These are phyloP conservation scores for Prototheca wickerhamii DNA, from an alignment of 163 green algal species.

Conservation along the genomic window DNA sequence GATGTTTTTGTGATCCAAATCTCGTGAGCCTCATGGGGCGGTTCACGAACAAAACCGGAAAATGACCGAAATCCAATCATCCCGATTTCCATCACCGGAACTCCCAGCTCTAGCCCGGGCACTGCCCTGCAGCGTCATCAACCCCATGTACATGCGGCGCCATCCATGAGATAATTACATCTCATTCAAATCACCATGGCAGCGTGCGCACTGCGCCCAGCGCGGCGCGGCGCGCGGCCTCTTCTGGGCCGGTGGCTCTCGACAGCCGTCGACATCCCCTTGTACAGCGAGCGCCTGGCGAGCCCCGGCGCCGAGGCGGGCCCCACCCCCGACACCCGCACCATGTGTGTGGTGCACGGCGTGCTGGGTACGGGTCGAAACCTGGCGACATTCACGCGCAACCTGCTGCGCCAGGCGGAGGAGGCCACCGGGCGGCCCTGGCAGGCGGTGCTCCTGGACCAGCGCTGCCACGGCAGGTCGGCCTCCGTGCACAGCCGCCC, in stretches of 20 bases:
- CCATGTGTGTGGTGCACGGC: slow-evolving; percentile 45
- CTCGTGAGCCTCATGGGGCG: no score
- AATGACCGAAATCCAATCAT: no score
- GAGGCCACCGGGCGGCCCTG: slow-evolving; percentile 20
- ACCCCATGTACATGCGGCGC: no score
- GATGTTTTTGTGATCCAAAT: no score
- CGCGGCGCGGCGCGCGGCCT: no score
- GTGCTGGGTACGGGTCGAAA: slow-evolving; percentile 52
- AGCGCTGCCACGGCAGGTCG: slow-evolving; percentile 47
- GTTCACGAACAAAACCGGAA: no score
- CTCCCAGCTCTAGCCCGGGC: no score
- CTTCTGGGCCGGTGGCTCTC: background rate
- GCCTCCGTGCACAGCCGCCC: slow-evolving; percentile 27
- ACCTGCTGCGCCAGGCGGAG: slow-evolving; percentile 25
- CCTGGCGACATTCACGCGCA: slow-evolving; percentile 19
- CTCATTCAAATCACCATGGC: no score
- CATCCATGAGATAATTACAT: no score
- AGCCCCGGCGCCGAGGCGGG: background rate
- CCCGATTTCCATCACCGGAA: no score
- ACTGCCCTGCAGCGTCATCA: no score
- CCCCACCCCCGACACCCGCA: background rate
- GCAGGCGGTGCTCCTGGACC: slow-evolving; percentile 51
- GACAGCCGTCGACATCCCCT: background rate
- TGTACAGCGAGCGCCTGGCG: background rate
- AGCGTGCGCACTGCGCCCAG: no score